Conservation (phyloP, 2,329 filamentous ascomycete genomes). For the Ophiosphaerella herpotricha region DNA sequence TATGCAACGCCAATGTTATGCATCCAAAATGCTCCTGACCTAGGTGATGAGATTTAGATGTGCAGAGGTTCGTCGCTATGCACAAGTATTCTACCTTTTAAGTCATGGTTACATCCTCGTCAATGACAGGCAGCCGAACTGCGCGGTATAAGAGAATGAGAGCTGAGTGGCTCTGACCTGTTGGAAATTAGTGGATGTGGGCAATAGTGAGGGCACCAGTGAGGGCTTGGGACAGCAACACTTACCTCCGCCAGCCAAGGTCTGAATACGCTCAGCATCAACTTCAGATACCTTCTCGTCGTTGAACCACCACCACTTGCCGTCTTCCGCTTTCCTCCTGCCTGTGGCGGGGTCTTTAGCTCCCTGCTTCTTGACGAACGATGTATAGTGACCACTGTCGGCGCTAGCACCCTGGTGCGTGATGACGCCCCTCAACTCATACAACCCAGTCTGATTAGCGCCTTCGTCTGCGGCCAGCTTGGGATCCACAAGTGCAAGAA, state of each 20-base stretch:
- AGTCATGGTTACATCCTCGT: conserved; percentile 48
- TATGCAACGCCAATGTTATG: conserved; percentile 38
- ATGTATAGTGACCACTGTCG: conserved; percentile 97
- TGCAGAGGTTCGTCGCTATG: not conserved
- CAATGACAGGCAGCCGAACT: conserved; percentile 67
- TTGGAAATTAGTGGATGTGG: conserved; percentile 16
- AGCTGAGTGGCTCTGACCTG: conserved; percentile 76
- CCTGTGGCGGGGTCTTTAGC: conserved; percentile 74
- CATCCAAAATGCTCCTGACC: conserved; percentile 12
- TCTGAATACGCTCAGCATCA: conserved; percentile 85
- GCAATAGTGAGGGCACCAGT: too few relatives aligned
- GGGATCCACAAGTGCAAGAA: conserved; percentile 76
- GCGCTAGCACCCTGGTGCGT: conserved; percentile 96
- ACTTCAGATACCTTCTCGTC: conserved; percentile 97
- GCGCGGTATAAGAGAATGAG: conserved; percentile 80
- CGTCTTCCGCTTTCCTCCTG: conserved; percentile 79
- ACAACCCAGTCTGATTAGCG: conserved; percentile 90
- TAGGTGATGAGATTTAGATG: conserved; percentile 15
- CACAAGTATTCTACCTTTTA: conserved; percentile 14
- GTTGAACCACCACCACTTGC: conserved; percentile 99
- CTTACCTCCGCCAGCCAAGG: conserved; percentile 82
- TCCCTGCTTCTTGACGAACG: conserved; percentile 92
- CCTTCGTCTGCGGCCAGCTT: conserved; percentile 76
- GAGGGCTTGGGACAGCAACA: not conserved
- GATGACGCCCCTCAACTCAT: conserved; percentile 90